Evolutionary conservation across 345 rosid species (phyloP), one percentile per base, ranked within the genome.

Genomic region (Eutrema yunnanense): DNA sequence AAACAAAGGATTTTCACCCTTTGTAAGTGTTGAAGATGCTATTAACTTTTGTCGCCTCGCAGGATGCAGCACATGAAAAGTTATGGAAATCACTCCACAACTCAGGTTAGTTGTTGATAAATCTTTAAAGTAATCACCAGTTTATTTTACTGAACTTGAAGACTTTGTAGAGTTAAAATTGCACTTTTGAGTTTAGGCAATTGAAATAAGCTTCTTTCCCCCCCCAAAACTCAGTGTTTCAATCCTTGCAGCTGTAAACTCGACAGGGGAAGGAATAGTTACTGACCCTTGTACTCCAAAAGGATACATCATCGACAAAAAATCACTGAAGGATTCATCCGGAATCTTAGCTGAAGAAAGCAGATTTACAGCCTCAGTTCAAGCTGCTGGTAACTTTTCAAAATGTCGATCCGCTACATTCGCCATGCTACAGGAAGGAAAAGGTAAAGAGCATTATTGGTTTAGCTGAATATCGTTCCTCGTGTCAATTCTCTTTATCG

Each of bases 281-380:
- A 14, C 78, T 14, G 96, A 95, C 77, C 99, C 99, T 52, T 95
- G 99, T 85, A 80, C 84, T 71, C 99, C 96, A 40, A 88, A 78
- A 81, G 97, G 96, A 8, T 92, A 91, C 69, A 75, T 57, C 2
- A 63, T 61, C 51, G 76, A 33, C 7, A 46, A 59, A 5, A 73
- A 70, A 11, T 81, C 82, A 65, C 75, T 26, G 65, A 77, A 72
- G 61, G 72, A 73, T 48, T 81, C 81, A 7, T 68, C 86, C 0
- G 86, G 67, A 72, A 72, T 83, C 30, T 72, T 63, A 43, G 70
- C 76, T 57, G 83, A 78, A 69, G 76, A 77, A 64, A 73, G 69
- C 46, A 77, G 55, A 16, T 52, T 71, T 73, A n/a, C 74, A 56
- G 71, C 84, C 10, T 55, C 73, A 53, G 70, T 89, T 81, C 82